Conservation (phyloP, 768 basidiomycete species). For the Lactarius psammicola region DNA sequence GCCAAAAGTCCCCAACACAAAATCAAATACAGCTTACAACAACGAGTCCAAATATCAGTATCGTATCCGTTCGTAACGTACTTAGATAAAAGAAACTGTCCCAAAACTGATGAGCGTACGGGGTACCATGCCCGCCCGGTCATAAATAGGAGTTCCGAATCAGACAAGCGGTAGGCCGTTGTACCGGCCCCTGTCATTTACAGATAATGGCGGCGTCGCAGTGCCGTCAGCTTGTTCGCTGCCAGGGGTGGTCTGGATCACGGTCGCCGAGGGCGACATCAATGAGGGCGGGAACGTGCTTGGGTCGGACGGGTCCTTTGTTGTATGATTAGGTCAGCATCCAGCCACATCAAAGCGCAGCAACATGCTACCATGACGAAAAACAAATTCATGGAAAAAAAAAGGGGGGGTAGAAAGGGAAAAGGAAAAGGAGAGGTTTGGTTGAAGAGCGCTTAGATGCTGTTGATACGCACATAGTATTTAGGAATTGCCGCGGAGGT, state of each 20-base stretch:
- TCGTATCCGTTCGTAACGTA: not conserved
- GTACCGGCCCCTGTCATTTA: not conserved
- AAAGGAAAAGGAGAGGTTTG: not conserved
- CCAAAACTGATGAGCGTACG: not conserved
- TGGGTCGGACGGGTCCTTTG: conserved; percentile 8
- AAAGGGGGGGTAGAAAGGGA: too few species aligned
- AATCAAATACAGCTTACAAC: not conserved
- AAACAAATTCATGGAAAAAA: not conserved
- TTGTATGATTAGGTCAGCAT: not conserved
- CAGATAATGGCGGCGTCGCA: not conserved
- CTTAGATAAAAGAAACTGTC: conserved; percentile 18
- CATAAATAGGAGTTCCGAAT: not conserved
- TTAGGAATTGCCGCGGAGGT: not conserved
- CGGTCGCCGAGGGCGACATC: not conserved
- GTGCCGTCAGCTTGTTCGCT: not conserved
- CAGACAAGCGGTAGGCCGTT: conserved; percentile 16
- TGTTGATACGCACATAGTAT: conserved; percentile 9
- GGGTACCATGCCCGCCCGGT: not conserved
- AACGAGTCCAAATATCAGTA: not conserved
- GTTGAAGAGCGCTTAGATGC: not conserved
- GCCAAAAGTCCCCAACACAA: not conserved
- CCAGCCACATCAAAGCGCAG: not conserved
- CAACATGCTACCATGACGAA: not conserved
- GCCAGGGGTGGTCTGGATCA: not conserved
- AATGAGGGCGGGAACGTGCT: conserved; percentile 3